A percentile compares a stretch with the other conserved stretches of the same genome.
Conservation (phyloP, 495 filamentous ascomycete species). For the Sporormia fimetaria region DNA sequence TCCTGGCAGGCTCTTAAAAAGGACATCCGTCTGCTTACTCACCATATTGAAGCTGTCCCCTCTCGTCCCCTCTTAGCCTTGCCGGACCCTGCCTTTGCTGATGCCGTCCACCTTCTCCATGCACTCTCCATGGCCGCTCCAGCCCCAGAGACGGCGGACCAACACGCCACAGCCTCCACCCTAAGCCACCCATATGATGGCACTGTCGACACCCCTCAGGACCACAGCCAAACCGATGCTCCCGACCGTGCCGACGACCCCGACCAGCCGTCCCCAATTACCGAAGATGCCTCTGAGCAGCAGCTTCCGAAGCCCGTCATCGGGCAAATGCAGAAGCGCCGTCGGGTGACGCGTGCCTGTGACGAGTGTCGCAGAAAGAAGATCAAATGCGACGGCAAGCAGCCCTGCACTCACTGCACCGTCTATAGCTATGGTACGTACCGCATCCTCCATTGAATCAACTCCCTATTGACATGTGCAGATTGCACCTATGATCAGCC, state of each 20-base stretch:
- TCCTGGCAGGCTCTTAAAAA: not conserved
- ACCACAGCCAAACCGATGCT: too few relatives aligned
- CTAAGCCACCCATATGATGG: constrained; percentile 8
- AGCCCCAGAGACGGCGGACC: constrained; percentile 8
- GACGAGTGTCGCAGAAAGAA: constrained; percentile 94
- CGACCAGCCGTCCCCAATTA: constrained; percentile 18
- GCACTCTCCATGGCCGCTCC: constrained; percentile 18
- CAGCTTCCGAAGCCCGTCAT: constrained; percentile 11
- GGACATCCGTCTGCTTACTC: constrained; percentile 15
- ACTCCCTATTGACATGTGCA: constrained; percentile 31
- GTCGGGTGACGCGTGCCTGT: constrained; percentile 82
- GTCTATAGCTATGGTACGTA: constrained; percentile 92
- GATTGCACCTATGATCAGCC: constrained; percentile 98
- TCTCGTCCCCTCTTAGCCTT: constrained; percentile 13
- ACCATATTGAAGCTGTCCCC: constrained; percentile 8
- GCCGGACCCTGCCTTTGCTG: constrained; percentile 1
- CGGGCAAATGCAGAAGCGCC: constrained; percentile 67
- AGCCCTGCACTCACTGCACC: constrained; percentile 94
- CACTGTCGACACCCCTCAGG: constrained; percentile 1
- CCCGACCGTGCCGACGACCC: constrained; percentile 11
- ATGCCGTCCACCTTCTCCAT: constrained; percentile 5
- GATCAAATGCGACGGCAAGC: constrained; percentile 96
- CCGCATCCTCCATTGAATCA: not conserved
- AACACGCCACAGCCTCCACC: constrained; percentile 2
- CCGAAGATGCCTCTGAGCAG: constrained; percentile 18